Percentiles rank a stretch among this genome's conserved stretches.
Evolutionary conservation across 2,329 filamentous ascomycete genomes (phyloP).

Genomic region (Furcasterigmium sp.): DNA sequence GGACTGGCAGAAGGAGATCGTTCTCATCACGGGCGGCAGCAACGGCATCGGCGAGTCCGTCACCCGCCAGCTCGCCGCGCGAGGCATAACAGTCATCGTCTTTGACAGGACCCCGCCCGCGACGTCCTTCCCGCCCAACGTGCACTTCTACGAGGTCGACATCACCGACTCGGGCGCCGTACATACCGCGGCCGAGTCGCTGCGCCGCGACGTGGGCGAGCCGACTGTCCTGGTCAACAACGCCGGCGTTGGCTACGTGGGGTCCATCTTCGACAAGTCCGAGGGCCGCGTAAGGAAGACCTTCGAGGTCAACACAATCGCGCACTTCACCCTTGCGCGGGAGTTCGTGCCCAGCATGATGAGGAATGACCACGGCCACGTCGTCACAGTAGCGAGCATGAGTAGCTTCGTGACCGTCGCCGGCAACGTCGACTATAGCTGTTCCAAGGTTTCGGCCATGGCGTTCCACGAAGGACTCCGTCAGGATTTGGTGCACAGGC

Average conservation of each 20-base stretch:
- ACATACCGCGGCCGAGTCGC: conserved; percentile 28
- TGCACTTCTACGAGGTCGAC: conserved; percentile 1
- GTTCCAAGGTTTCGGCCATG: conserved; percentile 45
- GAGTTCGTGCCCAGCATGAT: conserved; percentile 44
- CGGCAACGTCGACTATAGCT: conserved; percentile 45
- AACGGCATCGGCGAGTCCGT: conserved; percentile 5
- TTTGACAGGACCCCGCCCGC: conserved; percentile 4
- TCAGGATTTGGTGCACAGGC: conserved; percentile 28
- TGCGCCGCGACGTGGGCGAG: conserved; percentile 30
- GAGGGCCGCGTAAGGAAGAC: conserved; percentile 35
- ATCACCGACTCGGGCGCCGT: conserved; percentile 20
- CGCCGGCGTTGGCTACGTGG: conserved; percentile 24
- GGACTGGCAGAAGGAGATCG: conserved; percentile 33
- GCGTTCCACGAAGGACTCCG: conserved; percentile 45
- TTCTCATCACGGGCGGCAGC: conserved; percentile 23
- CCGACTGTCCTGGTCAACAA: conserved; percentile 31
- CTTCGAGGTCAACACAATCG: conserved; percentile 43
- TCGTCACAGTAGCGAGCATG: conserved; percentile 47
- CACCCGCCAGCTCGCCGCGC: conserved; percentile 7
- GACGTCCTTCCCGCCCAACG: background rate
- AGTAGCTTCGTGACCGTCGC: conserved; percentile 40
- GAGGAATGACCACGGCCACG: conserved; percentile 41
- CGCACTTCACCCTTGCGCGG: conserved; percentile 38
- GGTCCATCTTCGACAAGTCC: conserved; percentile 22
- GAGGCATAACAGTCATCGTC: conserved; percentile 7